Evolutionary conservation across 495 filamentous ascomycete genomes (phyloP), one percentile per base, ranked within the genome.

Genomic region (Penicillium atrosanguineum): DNA sequence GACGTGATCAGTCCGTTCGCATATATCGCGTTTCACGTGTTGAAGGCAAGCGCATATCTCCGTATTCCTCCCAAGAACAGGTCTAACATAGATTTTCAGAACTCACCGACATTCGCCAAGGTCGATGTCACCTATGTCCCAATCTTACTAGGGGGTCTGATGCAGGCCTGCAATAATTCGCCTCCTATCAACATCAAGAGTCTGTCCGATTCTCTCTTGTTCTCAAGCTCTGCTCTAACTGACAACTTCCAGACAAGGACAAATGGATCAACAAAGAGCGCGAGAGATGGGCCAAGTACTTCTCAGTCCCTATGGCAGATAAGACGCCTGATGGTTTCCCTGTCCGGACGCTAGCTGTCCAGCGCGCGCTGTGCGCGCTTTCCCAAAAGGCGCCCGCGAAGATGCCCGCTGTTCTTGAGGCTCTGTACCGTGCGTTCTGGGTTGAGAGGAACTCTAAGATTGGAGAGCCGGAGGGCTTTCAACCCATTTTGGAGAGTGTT

Each of bases 1-100:
- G 87, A 89, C 67, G 78, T 84, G 28, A 79, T 90, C 26, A 85
- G 81, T 61, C 87, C 87, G 7, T 90, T 91, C 61, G 81, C 80
- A 0, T 89, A 88, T 50, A 72, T 83, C 56, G 87, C 83, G 2
- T 91, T 83, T 60, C 77, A 87, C 61, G 69, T 88, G 4, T 59
- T 85, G 40, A 71, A 71, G 50, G 86, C 85, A 67, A 50, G 80
- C 69, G 7, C 5, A 23, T 34, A 19, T 18, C 23, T 23, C 26
- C 8, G 7, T n/a, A 42, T 16, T 26, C 26, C 44, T 6, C 14
- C 14, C 8, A 41, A 25, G 19, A 38, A 34, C 31, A 1, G 11
- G 31, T 34, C 31, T 34, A 34, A 34, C 12, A 29, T 15, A 47
- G 44, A 41, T 46, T 57, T 4, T 21, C 46, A 90, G 87, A 73